A percentile compares a stretch with the other conserved stretches of the same genome.
Evolutionary conservation across 2,329 filamentous ascomycete genomes (phyloP).

Genomic region (Aspergillus cejpii): DNA sequence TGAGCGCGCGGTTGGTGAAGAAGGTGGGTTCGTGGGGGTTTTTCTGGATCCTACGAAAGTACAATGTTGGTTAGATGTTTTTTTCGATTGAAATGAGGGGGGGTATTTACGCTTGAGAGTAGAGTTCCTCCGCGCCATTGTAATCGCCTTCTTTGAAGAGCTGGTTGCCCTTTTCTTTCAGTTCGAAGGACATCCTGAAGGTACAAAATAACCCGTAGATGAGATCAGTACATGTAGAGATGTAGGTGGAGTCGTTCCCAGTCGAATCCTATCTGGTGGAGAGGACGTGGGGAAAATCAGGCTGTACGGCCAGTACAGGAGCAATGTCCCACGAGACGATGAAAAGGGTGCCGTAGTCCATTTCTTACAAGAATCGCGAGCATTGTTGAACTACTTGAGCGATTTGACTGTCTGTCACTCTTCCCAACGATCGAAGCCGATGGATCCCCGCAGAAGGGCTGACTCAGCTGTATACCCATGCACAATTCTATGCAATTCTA

Average conservation of each 20-base stretch:
- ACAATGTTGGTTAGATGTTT: neutral
- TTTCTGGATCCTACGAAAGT: slow-evolving; percentile 58
- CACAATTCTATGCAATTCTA: too few relatives aligned
- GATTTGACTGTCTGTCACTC: neutral
- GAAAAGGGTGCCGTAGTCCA: neutral
- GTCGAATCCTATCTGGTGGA: too few relatives aligned
- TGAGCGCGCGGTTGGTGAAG: slow-evolving; percentile 85
- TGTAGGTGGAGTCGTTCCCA: too few relatives aligned
- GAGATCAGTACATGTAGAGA: too few relatives aligned
- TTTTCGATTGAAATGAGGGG: too few relatives aligned
- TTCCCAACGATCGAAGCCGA: slow-evolving; percentile 25
- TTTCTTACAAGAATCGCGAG: neutral
- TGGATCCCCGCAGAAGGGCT: slow-evolving; percentile 33
- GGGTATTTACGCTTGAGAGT: slow-evolving; percentile 40
- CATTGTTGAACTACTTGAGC: neutral
- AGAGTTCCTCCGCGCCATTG: slow-evolving; percentile 42
- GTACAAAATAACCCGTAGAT: too few relatives aligned
- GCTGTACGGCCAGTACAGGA: neutral
- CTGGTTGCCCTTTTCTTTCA: slow-evolving; percentile 43
- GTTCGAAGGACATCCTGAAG: slow-evolving; percentile 37
- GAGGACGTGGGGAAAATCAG: too few relatives aligned
- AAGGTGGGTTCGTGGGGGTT: slow-evolving; percentile 71
- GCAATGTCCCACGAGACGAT: neutral
- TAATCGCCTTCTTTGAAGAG: slow-evolving; percentile 43
- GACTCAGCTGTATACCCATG: slow-evolving; percentile 18